Base-by-base conservation (phyloP, 305 asterid genomes). In the Solanum aculeatissimum region DNA sequence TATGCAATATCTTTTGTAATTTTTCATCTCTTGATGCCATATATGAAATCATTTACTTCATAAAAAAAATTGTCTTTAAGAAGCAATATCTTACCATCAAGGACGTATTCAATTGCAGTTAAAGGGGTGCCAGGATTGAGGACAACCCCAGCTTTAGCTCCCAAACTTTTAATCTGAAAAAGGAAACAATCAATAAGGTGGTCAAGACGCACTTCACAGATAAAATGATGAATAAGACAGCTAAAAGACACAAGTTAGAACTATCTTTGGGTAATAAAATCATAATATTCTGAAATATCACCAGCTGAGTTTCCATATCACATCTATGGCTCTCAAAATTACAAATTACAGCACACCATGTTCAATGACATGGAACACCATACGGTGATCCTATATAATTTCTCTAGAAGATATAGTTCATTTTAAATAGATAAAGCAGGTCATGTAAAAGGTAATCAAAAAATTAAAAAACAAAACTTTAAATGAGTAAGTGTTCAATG, bases 71-170 rank as follows among this genome's bases (percentile, higher is more conserved):
- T 54, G 7, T 54, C 83, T 79, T 69, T 54, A 79, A 79, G 68
- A 79, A 79, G 68, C 68, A 79, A 54, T 13, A 79, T 79, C 95
- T 91, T 94, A 97, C 99, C 97, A 75, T 97, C 99, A 87, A 97
- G 96, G 77, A 97, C 92, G 90, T 94, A 97, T 85, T 95, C 99
- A 81, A 97, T 95, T 87, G 96, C 87, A 62, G 83, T 89, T 91
- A 97, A 88, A 72, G 99, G 92, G 81, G 99, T 95, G 84, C 86
- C 99, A 75, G 99, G 99, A 91, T 97, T 97, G 90, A 97, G 93
- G 84, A 97, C 99, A 65, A 97, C 99, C 90, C 99, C 99, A 86
- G 99, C 99, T 91, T 97, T 97, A 80, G 99, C 99, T 83, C 99
- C 99, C 87, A 97, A 86, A 88, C 91, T 86, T 90, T 95, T 95